These are phyloP conservation scores for Colletotrichum godetiae DNA, from an alignment of 2,329 filamentous ascomycete species.

Conservation along the genomic window DNA sequence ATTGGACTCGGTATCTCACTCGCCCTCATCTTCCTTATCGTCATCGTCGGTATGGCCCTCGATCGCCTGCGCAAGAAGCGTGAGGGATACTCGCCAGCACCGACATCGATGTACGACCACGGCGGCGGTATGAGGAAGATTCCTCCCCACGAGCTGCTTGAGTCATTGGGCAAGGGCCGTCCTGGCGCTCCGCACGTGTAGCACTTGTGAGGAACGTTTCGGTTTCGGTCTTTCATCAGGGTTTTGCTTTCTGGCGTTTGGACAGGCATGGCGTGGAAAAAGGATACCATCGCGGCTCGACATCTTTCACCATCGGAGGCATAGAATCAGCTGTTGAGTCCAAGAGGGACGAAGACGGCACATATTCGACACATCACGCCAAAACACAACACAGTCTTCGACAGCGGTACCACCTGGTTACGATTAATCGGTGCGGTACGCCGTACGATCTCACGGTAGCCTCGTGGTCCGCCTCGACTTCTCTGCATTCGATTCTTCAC, in stretches of 20 bases:
- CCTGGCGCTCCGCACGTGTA: conserved; percentile 64
- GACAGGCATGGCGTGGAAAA: conserved; percentile 42
- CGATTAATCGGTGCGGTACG: neutral
- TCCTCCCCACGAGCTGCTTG: conserved; percentile 70
- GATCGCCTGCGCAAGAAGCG: conserved; percentile 81
- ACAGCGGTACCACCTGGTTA: neutral
- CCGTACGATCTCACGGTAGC: conserved; percentile 9
- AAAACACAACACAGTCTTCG: neutral
- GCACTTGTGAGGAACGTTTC: conserved; percentile 37
- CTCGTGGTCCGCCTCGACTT: conserved; percentile 12
- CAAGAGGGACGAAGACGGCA: conserved; percentile 16
- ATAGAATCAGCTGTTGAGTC: neutral
- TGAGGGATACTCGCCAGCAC: conserved; percentile 84
- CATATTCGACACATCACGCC: neutral
- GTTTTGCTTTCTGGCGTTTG: conserved; percentile 49
- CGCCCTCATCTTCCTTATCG: conserved; percentile 80
- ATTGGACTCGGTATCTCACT: conserved; percentile 85
- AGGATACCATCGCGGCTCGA: conserved; percentile 25
- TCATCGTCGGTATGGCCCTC: conserved; percentile 78
- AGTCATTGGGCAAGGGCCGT: conserved; percentile 61
- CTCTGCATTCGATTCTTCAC: conserved; percentile 38
- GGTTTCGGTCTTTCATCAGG: conserved; percentile 9
- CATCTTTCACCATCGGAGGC: conserved; percentile 18
- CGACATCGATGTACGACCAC: conserved; percentile 72
- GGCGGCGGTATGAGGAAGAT: conserved; percentile 69